phyloP scores from a whole-genome alignment of 2,329 filamentous ascomycete genomes.

The Ascosphaera apis region DNA sequence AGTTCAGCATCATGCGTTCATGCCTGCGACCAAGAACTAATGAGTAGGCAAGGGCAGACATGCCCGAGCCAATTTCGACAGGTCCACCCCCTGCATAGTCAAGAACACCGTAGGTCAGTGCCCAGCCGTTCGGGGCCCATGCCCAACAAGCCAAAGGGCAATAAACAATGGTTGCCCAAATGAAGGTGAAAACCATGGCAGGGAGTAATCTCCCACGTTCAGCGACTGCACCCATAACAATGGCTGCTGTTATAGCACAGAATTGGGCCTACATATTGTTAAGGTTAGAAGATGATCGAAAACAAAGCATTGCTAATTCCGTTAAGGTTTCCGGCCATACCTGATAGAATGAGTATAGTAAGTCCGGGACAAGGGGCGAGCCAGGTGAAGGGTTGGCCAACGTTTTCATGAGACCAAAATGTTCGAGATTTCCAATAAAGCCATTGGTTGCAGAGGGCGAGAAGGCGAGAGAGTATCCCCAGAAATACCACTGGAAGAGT shows the following conservation, averaged over 20 bases:
- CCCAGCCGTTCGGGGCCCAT: conserved; percentile 92
- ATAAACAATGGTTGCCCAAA: conserved; percentile 94
- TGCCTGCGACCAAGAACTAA: conserved; percentile 88
- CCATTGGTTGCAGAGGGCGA: conserved; percentile 59
- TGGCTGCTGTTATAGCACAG: conserved; percentile 74
- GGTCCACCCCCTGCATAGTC: conserved; percentile 94
- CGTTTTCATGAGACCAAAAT: conserved; percentile 74
- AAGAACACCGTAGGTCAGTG: conserved; percentile 67
- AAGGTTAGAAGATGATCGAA: background rate
- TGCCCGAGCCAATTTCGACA: conserved; percentile 87
- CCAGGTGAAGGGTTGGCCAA: conserved; percentile 68
- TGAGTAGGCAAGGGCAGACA: conserved; percentile 85
- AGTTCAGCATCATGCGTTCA: conserved; percentile 99
- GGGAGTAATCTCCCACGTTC: conserved; percentile 85
- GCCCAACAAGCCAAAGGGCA: conserved; percentile 92
- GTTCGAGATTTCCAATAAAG: conserved; percentile 74
- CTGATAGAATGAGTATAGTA: conserved; percentile 89
- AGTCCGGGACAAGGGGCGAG: conserved; percentile 64
- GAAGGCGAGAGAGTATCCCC: conserved; percentile 93
- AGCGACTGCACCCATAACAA: conserved; percentile 75
- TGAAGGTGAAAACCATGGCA: conserved; percentile 84
- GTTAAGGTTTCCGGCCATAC: conserved; percentile 24
- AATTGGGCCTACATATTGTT: conserved; percentile 59
- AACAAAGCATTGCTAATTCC: background rate
- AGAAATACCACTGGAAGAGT: conserved; percentile 98